Percentiles rank a stretch among this genome's conserved stretches.
phyloP scores from a whole-genome alignment of 169 alveolate species.

The Perkinsus marinus region DNA sequence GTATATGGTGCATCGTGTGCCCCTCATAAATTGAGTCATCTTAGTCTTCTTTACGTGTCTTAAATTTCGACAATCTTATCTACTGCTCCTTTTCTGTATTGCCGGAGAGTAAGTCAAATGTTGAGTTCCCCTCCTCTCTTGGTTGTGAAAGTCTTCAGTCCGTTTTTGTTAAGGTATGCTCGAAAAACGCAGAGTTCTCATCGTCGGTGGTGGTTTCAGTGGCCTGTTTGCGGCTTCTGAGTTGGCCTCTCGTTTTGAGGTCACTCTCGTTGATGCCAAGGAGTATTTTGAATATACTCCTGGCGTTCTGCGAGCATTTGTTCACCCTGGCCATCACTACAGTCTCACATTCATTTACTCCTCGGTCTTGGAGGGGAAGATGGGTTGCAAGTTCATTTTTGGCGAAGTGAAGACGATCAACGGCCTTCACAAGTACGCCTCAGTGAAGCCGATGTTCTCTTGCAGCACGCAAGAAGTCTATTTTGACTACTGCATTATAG shows the following conservation, averaged over 20 bases:
- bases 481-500: conserved; percentile 27
- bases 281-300: conserved; percentile 11
- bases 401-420: conserved; percentile 15
- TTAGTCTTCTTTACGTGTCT: neutral
- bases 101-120: too few species aligned
- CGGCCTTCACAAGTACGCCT: neutral
- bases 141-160: too few species aligned
- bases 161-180: neutral
- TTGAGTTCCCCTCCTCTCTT: too few species aligned
- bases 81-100: too few species aligned
- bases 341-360: conserved; percentile 13
- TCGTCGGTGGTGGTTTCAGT: conserved; percentile 16
- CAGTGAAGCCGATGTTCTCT: neutral
- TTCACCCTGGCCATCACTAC: conserved; percentile 21
- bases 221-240: conserved; percentile 14
- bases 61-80: too few species aligned
- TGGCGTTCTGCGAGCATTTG: conserved; percentile 23
- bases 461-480: conserved; percentile 6
- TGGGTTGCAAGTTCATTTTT: conserved; percentile 23
- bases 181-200: neutral
- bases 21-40: neutral
- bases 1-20: conserved; percentile 29
- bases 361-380: conserved; percentile 17
- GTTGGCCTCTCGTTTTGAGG: conserved; percentile 5
- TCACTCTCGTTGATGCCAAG: conserved; percentile 13